phyloP scores from a whole-genome alignment of 306 rosid species.

The Prinsepia uniflora region DNA sequence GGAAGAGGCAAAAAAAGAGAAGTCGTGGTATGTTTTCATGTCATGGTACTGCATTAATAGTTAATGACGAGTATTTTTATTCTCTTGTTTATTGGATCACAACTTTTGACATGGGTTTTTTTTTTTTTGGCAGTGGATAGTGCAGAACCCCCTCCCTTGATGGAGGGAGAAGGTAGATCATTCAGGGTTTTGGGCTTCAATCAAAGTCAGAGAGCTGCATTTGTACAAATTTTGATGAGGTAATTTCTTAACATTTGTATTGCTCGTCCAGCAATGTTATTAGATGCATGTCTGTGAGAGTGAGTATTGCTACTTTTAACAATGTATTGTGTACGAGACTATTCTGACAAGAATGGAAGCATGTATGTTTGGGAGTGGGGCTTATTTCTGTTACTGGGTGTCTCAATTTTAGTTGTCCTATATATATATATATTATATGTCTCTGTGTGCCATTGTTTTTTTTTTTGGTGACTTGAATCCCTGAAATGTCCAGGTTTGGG shows the following conservation, averaged over 20 bases:
- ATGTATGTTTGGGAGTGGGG: not conserved
- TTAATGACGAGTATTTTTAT: not conserved
- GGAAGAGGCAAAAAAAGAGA: constrained; percentile 54
- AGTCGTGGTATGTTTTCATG: constrained; percentile 54
- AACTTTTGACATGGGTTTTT: constrained; percentile 16
- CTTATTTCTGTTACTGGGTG: not conserved
- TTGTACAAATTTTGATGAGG: constrained; percentile 98
- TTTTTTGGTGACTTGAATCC: not conserved
- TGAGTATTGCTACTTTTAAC: not conserved
- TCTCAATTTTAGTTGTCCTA: not conserved
- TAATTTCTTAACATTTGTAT: constrained; percentile 24
- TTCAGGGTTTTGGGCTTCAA: constrained; percentile 97
- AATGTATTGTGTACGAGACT: not conserved
- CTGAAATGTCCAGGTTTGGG: constrained; percentile 70
- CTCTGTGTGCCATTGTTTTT: not conserved
- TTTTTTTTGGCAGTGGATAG: constrained; percentile 59
- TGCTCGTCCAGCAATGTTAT: not conserved
- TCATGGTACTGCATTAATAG: constrained; percentile 12
- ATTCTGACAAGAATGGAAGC: constrained; percentile 7
- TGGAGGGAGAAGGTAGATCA: constrained; percentile 98
- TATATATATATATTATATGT: not conserved
- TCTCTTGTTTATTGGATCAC: constrained; percentile 15
- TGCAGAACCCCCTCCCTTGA: constrained; percentile 78
- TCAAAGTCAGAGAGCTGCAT: constrained; percentile 88
- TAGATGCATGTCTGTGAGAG: not conserved